Base-by-base conservation (phyloP, 495 filamentous ascomycete species). In the Copromyces sp. region DNA sequence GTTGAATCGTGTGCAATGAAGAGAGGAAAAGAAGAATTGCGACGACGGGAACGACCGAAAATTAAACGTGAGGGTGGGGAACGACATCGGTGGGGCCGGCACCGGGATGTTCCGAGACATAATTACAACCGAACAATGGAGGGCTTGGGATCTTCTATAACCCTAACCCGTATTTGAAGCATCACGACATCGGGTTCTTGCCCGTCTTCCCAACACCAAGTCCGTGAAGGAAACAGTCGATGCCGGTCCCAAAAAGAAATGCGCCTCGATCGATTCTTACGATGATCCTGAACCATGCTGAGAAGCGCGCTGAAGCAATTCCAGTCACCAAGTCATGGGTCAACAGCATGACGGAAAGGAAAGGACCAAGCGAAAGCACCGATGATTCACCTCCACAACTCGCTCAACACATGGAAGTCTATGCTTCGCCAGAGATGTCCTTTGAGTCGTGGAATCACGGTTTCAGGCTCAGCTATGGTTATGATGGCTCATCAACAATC, bases 121-220 rank as follows among this genome's bases (percentile, higher is more conserved):
- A 65, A 32, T 61, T 29, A 14, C 53, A 24, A 35, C 45, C n/a
- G n/a, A n/a, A n/a, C n/a, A n/a, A n/a, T n/a, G n/a, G n/a, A 35
- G 14, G 14, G 24, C 24, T 8, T 35, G 1, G n/a, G 29, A 8
- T 9, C 24, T 69, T 20, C 4, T 29, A 3, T 32, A 71, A 12
- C 70, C 70, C 70, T 71, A 71, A 71, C 70, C 70, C 70, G 32
- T 9, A 47, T 24, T 11, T 47, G n/a, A 24, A 24, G n/a, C 44
- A 47, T 11, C 44, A 47, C 11, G 9, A 47, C n/a, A 47, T 59
- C 20, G 9, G 4, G n/a, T 24, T 12, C 20, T 24, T 53, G 45
- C 4, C 45, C 1, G 11, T 53, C 45, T 53, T 24, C 24, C 24
- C 45, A 12, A 53, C 45, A 24, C 45, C 20, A 53, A 53, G 45